Evolutionary conservation across 495 filamentous ascomycete species (phyloP).

Genomic region (Penicillium lividum): DNA sequence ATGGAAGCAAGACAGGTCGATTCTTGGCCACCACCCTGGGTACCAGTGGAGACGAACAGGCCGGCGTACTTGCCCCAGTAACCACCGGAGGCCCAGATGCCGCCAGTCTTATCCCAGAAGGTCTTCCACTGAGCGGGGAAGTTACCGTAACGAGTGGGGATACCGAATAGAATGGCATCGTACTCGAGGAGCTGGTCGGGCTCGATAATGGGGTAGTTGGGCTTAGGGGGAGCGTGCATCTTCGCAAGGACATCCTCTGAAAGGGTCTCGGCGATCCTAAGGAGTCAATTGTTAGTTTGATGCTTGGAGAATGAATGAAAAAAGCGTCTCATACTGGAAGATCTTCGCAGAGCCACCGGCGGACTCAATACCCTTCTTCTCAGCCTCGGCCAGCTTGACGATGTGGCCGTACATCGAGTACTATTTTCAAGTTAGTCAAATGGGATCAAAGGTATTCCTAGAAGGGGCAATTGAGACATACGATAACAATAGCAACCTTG

Average conservation of each 20-base stretch:
- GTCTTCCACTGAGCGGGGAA: conserved; percentile 96
- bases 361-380: too few relatives aligned
- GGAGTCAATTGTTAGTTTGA: too few relatives aligned
- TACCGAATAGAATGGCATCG: conserved; percentile 90
- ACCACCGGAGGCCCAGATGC: conserved; percentile 68
- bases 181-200: conserved; percentile 68
- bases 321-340: background rate
- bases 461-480: background rate
- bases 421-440: too few relatives aligned
- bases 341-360: too few relatives aligned
- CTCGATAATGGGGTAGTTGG: conserved; percentile 65
- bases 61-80: conserved; percentile 92
- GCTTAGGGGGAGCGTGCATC: conserved; percentile 88
- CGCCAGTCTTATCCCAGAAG: conserved; percentile 82
- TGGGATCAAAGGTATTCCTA: too few relatives aligned
- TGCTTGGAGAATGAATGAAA: too few relatives aligned
- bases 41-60: conserved; percentile 82
- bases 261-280: conserved; percentile 76
- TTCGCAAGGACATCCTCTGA: conserved; percentile 74
- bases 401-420: too few relatives aligned
- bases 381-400: too few relatives aligned
- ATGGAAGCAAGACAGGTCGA: conserved; percentile 80
- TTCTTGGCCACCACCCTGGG: conserved; percentile 89
- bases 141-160: conserved; percentile 96
- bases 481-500: too few relatives aligned